Evolutionary conservation across 345 rosid species (phyloP).

Genomic region (Pistacia vera): DNA sequence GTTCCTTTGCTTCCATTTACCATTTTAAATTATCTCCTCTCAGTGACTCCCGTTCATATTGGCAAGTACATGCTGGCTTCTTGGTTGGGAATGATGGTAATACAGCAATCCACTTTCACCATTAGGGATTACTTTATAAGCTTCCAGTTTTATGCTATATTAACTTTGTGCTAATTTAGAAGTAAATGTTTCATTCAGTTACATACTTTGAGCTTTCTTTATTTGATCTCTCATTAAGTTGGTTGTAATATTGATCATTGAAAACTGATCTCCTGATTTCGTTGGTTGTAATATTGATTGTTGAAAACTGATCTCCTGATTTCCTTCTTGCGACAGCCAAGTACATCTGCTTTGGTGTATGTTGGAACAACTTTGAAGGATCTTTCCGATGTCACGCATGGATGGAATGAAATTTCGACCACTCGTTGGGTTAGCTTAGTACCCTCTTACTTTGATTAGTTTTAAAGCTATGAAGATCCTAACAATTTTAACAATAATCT

Average conservation of each 20-base stretch:
- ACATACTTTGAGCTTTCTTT: not conserved
- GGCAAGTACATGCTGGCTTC: conserved; percentile 56
- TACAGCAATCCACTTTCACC: not conserved
- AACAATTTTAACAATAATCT: no score
- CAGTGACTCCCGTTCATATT: conserved; percentile 55
- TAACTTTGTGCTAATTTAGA: not conserved
- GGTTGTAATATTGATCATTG: no score
- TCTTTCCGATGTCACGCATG: conserved; percentile 54
- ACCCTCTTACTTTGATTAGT: not conserved
- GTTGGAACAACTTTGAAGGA: conserved; percentile 63
- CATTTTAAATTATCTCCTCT: conserved; percentile 58
- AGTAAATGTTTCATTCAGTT: not conserved
- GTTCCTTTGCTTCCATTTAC: conserved; percentile 65
- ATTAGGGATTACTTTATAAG: not conserved
- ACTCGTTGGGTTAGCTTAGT: conserved; percentile 45
- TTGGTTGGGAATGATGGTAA: conserved; percentile 68
- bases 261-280: no score
- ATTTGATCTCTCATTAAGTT: not conserved
- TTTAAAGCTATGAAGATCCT: no score
- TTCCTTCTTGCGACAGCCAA: conserved; percentile 42
- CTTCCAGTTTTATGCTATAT: not conserved
- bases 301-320: not conserved
- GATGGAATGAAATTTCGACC: conserved; percentile 53
- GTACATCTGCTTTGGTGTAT: conserved; percentile 54
- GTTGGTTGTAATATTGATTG: not conserved